Conservation (phyloP, 495 filamentous ascomycete genomes). For the Darksidea phi region DNA sequence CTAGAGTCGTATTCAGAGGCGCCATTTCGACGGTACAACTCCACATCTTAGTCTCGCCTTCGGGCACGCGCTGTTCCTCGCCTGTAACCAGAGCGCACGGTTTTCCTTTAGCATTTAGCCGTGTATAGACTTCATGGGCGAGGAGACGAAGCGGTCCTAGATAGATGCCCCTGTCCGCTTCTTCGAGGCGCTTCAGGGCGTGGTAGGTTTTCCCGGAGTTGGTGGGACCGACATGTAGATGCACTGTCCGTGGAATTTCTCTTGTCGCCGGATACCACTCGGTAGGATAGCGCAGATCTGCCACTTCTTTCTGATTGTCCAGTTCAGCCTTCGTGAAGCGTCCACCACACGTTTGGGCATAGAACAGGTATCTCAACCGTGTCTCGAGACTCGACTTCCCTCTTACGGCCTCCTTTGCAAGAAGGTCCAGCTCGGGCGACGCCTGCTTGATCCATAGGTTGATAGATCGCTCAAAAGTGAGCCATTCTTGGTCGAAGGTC, state of each 20-base stretch:
- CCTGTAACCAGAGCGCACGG: conserved; percentile 82
- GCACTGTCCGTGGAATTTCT: conserved; percentile 72
- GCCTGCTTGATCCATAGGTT: conserved; percentile 9
- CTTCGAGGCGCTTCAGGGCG: conserved; percentile 82
- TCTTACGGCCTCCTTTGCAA: background rate
- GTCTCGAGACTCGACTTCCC: conserved; percentile 21
- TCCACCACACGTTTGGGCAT: conserved; percentile 52
- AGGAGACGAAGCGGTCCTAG: conserved; percentile 87
- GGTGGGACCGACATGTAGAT: conserved; percentile 94
- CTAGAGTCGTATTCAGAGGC: conserved; percentile 63
- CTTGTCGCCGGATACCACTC: conserved; percentile 91
- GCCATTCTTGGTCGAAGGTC: conserved; percentile 25
- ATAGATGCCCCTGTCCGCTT: conserved; percentile 75
- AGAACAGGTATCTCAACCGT: conserved; percentile 61
- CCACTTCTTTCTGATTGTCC: conserved; percentile 61
- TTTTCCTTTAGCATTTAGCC: conserved; percentile 72
- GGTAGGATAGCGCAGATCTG: conserved; percentile 77
- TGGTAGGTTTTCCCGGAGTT: conserved; percentile 99
- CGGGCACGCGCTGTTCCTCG: conserved; percentile 70
- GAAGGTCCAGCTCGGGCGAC: background rate
- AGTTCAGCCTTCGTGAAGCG: conserved; percentile 52
- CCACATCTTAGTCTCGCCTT: conserved; percentile 50
- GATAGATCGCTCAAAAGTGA: conserved; percentile 10
- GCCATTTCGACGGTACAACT: conserved; percentile 99
- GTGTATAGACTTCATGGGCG: conserved; percentile 87